These are phyloP conservation scores for Neurospora sp. DNA, from an alignment of 2,329 filamentous ascomycete genomes.

Conservation along the genomic window DNA sequence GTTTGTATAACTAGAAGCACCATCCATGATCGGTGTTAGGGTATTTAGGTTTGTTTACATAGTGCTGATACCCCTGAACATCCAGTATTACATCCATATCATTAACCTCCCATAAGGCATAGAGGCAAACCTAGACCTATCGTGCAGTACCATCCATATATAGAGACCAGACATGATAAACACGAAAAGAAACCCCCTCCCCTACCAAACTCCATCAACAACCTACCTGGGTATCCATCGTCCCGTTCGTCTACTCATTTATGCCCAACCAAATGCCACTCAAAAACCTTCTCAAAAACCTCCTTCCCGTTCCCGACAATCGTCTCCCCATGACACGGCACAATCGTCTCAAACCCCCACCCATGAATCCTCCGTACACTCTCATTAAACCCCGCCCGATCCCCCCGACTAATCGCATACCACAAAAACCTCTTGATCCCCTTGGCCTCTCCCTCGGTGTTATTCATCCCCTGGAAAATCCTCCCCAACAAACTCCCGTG, in stretches of 20 bases:
- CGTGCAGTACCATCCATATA: neutral
- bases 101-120: neutral
- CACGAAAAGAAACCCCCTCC: neutral
- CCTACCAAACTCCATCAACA: neutral
- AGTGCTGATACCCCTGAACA: neutral
- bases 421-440: slow-evolving; percentile 75
- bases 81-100: neutral
- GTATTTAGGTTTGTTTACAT: neutral
- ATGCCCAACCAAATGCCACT: slow-evolving; percentile 59
- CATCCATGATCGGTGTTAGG: neutral
- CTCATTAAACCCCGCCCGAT: slow-evolving; percentile 59
- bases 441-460: slow-evolving; percentile 52
- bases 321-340: slow-evolving; percentile 90
- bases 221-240: neutral
- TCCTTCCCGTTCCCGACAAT: slow-evolving; percentile 66
- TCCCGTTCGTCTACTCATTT: neutral
- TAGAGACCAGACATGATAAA: neutral
- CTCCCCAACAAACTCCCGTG: slow-evolving; percentile 29
- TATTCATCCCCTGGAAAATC: slow-evolving; percentile 45
- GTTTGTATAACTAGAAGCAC: neutral
- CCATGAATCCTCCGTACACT: slow-evolving; percentile 57
- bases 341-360: slow-evolving; percentile 79
- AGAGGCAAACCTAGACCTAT: neutral
- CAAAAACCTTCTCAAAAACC: slow-evolving; percentile 67
- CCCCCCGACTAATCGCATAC: slow-evolving; percentile 53